These are phyloP conservation scores for Aschersonia sp. DNA, from an alignment of 2,329 filamentous ascomycete genomes.

Conservation along the genomic window DNA sequence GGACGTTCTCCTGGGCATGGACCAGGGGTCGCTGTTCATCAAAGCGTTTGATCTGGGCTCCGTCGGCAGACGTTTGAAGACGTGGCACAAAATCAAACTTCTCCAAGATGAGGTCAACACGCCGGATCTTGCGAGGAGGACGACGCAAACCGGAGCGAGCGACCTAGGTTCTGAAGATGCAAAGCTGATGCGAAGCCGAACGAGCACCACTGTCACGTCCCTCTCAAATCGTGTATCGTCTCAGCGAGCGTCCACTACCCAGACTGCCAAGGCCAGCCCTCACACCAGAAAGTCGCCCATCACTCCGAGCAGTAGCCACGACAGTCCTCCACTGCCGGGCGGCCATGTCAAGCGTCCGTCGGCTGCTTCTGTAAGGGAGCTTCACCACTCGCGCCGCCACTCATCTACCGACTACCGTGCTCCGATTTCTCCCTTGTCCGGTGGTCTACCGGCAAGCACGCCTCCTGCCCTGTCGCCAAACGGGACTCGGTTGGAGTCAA, in stretches of 20 bases:
- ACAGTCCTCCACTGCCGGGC: slow-evolving; percentile 29
- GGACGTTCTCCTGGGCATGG: slow-evolving; percentile 86
- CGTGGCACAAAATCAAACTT: slow-evolving; percentile 90
- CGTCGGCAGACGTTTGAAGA: slow-evolving; percentile 77
- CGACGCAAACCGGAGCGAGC: slow-evolving; percentile 42
- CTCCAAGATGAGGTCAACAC: slow-evolving; percentile 74
- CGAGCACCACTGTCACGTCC: slow-evolving; percentile 33
- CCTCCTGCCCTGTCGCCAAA: slow-evolving; percentile 27
- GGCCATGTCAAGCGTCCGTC: slow-evolving; percentile 49
- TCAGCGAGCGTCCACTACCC: slow-evolving; percentile 32
- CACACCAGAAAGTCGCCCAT: slow-evolving; percentile 24
- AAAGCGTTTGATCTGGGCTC: slow-evolving; percentile 90
- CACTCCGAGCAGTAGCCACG: slow-evolving; percentile 22
- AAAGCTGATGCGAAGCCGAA: slow-evolving; percentile 36
- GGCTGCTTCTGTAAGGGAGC: slow-evolving; percentile 65
- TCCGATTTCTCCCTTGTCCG: slow-evolving; percentile 3
- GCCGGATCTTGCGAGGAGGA: slow-evolving; percentile 26
- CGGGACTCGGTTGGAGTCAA: slow-evolving; percentile 25
- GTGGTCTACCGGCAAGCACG: slow-evolving; percentile 7
- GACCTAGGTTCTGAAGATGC: slow-evolving; percentile 42
- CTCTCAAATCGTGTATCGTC: slow-evolving; percentile 31
- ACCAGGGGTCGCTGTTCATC: slow-evolving; percentile 87
- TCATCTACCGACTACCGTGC: slow-evolving; percentile 67
- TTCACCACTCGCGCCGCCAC: slow-evolving; percentile 74
- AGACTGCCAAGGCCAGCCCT: slow-evolving; percentile 34